phyloP scores from a whole-genome alignment of 768 basidiomycete species.

The Mycena epipterygia region DNA sequence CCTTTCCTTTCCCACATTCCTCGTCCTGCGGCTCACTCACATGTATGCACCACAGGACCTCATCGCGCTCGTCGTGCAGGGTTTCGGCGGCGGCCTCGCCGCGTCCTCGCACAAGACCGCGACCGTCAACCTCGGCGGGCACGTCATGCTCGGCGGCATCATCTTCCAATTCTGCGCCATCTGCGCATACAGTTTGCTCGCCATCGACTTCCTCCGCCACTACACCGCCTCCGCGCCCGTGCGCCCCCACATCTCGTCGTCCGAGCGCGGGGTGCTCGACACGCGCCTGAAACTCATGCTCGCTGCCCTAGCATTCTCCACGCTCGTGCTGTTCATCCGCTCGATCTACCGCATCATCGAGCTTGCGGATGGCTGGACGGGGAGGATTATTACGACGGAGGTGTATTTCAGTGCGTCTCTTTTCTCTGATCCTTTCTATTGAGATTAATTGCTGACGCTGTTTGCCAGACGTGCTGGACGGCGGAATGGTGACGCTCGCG shows the following conservation, averaged over 20 bases:
- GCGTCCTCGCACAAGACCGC: constrained; percentile 42
- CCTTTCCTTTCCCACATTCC: not conserved
- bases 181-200: constrained; percentile 54
- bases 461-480: constrained; percentile 3
- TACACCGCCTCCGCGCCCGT: constrained; percentile 53
- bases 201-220: constrained; percentile 61
- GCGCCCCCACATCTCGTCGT: not conserved
- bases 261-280: constrained; percentile 15
- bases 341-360: constrained; percentile 67
- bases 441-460: not conserved
- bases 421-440: not conserved
- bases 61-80: constrained; percentile 55
- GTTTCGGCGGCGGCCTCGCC: constrained; percentile 53
- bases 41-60: constrained; percentile 37
- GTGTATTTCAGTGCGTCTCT: constrained; percentile 52
- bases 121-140: constrained; percentile 28
- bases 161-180: constrained; percentile 68
- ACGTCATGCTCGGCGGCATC: constrained; percentile 73
- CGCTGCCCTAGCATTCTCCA: constrained; percentile 53
- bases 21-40: not conserved
- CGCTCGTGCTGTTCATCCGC: constrained; percentile 62
- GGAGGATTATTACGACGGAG: constrained; percentile 63
- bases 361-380: constrained; percentile 65
- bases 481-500: constrained; percentile 12
- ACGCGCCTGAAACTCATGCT: constrained; percentile 44